phyloP scores from a whole-genome alignment of 2,329 filamentous ascomycete genomes.

The Pseudocercospora crystallina region DNA sequence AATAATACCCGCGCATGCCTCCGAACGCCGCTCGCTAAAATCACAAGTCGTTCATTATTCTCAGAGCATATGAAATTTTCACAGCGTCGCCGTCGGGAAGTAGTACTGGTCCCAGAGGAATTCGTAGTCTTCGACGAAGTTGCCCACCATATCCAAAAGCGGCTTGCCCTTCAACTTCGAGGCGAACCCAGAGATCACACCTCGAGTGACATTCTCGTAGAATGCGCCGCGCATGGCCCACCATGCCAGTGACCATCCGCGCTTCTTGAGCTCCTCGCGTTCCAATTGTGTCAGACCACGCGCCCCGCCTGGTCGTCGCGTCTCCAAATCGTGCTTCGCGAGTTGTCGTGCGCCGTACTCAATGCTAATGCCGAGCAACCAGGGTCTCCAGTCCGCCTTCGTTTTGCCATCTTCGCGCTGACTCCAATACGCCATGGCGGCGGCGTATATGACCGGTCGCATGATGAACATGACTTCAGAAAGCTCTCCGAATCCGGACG shows the following conservation, averaged over 20 bases:
- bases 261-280: conserved; percentile 81
- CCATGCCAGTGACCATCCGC: conserved; percentile 90
- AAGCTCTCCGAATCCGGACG: conserved; percentile 70
- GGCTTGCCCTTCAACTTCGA: conserved; percentile 69
- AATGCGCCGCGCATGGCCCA: conserved; percentile 97
- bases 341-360: conserved; percentile 90
- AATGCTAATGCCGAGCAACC: conserved; percentile 80
- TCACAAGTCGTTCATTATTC: conserved; percentile 6
- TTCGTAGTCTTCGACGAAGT: conserved; percentile 92
- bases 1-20: not conserved
- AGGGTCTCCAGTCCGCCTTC: conserved; percentile 84
- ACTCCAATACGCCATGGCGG: conserved; percentile 70
- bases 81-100: conserved; percentile 68
- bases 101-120: conserved; percentile 99
- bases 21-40: conserved; percentile 13
- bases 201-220: conserved; percentile 82
- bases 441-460: conserved; percentile 80
- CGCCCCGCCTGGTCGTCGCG: conserved; percentile 66
- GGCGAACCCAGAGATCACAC: conserved; percentile 68
- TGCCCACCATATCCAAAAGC: conserved; percentile 76
- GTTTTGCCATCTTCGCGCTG: conserved; percentile 62
- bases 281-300: conserved; percentile 80
- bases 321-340: conserved; percentile 64
- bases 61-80: conserved; percentile 16
- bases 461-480: conserved; percentile 92